Evolutionary conservation across 129 eudicot genomes (phyloP).

Genomic region (Escallonia herrerae): DNA sequence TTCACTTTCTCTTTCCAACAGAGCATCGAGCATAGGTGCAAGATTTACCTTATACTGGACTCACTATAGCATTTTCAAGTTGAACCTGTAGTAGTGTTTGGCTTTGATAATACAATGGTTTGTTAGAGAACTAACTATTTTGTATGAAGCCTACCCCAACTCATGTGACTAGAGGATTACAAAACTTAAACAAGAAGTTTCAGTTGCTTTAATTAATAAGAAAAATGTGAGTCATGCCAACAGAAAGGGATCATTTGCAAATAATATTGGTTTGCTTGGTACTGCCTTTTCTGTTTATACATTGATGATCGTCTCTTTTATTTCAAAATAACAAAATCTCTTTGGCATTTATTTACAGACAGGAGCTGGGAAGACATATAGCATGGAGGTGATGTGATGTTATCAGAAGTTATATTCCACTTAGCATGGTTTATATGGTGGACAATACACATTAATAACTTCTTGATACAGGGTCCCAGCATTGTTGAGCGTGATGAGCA

Average conservation of each 20-base stretch:
- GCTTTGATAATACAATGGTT: neutral
- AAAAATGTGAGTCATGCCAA: neutral
- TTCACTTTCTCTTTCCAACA: slow-evolving; percentile 1
- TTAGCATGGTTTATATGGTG: neutral
- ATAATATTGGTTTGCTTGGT: neutral
- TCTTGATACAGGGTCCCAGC: slow-evolving; percentile 54
- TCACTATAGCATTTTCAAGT: neutral
- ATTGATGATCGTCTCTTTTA: neutral
- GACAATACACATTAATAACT: slow-evolving; percentile 7
- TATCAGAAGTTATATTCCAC: neutral
- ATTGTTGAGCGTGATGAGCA: slow-evolving; percentile 41
- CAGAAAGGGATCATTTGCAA: neutral
- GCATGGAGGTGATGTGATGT: slow-evolving; percentile 71
- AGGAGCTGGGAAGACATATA: slow-evolving; percentile 93
- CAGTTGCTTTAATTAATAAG: neutral
- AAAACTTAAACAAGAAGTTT: neutral
- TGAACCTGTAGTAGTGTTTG: neutral
- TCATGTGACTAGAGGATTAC: neutral
- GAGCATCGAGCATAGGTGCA: neutral
- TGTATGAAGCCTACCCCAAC: neutral
- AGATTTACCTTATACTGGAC: neutral
- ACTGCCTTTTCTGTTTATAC: neutral
- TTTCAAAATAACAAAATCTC: slow-evolving; percentile 12
- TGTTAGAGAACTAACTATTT: neutral
- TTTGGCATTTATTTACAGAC: slow-evolving; percentile 46